These are phyloP conservation scores for Penicillium sp. DNA, from an alignment of 2,329 filamentous ascomycete genomes.

Conservation along the genomic window DNA sequence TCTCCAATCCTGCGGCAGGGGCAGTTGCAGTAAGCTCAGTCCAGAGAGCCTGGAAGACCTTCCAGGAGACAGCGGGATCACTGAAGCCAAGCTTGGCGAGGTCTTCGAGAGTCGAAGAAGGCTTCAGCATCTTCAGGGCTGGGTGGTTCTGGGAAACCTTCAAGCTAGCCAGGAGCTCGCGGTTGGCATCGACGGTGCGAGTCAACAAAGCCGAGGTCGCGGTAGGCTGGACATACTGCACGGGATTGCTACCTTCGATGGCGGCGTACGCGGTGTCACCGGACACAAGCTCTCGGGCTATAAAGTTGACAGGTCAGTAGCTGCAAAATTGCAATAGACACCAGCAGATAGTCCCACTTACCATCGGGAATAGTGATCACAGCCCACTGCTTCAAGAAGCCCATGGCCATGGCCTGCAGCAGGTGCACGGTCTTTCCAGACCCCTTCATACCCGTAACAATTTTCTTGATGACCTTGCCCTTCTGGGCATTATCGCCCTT, in stretches of 20 bases:
- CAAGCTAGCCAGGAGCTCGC: conserved; percentile 57
- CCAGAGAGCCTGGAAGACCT: conserved; percentile 78
- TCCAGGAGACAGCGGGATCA: conserved; percentile 75
- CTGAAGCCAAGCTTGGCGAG: conserved; percentile 67
- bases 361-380: conserved; percentile 88
- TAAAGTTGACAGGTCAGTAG: conserved; percentile 17
- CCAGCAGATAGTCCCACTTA: conserved; percentile 42
- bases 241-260: conserved; percentile 54
- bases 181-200: conserved; percentile 71
- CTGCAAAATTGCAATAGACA: background rate
- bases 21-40: conserved; percentile 64
- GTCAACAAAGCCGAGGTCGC: conserved; percentile 74
- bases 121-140: conserved; percentile 59
- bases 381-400: conserved; percentile 78
- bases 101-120: conserved; percentile 61
- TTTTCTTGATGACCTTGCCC: conserved; percentile 50
- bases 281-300: conserved; percentile 77
- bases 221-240: conserved; percentile 71
- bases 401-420: conserved; percentile 79
- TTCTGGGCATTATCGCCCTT: conserved; percentile 31
- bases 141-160: conserved; percentile 54
- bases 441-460: conserved; percentile 70
- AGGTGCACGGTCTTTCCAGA: conserved; percentile 85
- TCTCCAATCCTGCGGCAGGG: conserved; percentile 44
- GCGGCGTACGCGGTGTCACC: conserved; percentile 78